A percentile compares a stretch with the other conserved stretches of the same genome.
These are phyloP conservation scores for Aspergillus ustus DNA, from an alignment of 2,329 filamentous ascomycete species.

Conservation along the genomic window DNA sequence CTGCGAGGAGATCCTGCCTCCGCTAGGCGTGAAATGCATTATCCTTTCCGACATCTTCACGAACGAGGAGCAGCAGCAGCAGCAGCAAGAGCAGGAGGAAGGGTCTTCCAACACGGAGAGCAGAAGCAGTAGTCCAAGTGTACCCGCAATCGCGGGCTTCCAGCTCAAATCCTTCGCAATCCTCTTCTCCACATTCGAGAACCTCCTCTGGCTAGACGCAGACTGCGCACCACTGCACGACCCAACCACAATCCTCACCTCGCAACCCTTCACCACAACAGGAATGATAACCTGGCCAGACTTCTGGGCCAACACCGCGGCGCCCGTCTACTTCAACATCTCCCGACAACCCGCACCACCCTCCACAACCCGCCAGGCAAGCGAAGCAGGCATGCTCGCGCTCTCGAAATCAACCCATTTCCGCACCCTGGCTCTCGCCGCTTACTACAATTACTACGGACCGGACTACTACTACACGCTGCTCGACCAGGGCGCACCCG, in stretches of 20 bases:
- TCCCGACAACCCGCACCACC: conserved; percentile 38
- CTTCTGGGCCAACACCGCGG: conserved; percentile 4
- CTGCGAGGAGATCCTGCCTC: conserved; percentile 41
- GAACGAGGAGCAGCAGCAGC: too few relatives aligned
- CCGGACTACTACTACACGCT: conserved; percentile 35
- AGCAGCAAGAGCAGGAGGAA: too few relatives aligned
- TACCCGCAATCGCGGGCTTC: conserved; percentile 39
- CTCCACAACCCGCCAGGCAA: conserved; percentile 37
- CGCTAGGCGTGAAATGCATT: conserved; percentile 42
- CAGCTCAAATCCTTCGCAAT: conserved; percentile 62
- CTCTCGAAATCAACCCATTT: conserved; percentile 41
- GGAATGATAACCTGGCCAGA: conserved; percentile 5
- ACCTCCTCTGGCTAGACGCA: conserved; percentile 61
- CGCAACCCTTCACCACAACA: not conserved
- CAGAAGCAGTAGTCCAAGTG: not conserved
- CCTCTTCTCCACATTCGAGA: conserved; percentile 60
- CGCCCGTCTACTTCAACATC: not conserved
- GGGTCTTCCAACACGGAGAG: not conserved
- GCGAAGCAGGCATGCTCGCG: conserved; percentile 39
- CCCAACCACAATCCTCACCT: conserved; percentile 49
- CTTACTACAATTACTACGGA: conserved; percentile 41
- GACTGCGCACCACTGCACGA: conserved; percentile 56
- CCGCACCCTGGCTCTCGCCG: conserved; percentile 35
- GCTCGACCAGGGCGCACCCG: conserved; percentile 34
- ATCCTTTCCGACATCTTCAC: conserved; percentile 46